These are phyloP conservation scores for Canariomyces notabilis DNA, from an alignment of 2,329 filamentous ascomycete species.

Conservation along the genomic window DNA sequence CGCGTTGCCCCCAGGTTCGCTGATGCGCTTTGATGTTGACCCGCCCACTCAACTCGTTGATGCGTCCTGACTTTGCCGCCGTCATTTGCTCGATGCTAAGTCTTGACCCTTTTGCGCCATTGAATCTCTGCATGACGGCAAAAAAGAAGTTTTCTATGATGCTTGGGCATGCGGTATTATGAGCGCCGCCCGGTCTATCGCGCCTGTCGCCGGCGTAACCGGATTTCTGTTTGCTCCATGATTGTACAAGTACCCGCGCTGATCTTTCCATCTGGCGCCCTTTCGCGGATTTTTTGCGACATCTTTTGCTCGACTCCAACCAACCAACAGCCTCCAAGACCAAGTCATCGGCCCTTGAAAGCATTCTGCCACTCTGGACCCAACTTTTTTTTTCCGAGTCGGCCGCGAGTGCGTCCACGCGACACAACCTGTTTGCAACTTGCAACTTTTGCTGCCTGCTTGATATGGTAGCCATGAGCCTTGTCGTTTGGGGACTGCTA, in stretches of 20 bases:
- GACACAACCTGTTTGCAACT: too few relatives aligned
- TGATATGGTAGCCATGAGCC: slow-evolving; percentile 3
- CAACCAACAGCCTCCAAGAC: background rate
- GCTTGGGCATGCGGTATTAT: slow-evolving; percentile 15
- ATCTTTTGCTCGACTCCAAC: background rate
- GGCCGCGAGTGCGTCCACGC: too few relatives aligned
- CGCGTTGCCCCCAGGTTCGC: slow-evolving; percentile 20
- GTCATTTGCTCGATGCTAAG: slow-evolving; percentile 12
- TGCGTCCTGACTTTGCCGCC: slow-evolving; percentile 20
- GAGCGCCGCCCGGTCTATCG: slow-evolving; percentile 7
- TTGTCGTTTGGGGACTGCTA: background rate
- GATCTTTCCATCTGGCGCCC: background rate
- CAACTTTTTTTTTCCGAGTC: background rate
- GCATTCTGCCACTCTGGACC: background rate
- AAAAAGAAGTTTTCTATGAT: slow-evolving; percentile 9
- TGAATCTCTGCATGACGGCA: slow-evolving; percentile 15
- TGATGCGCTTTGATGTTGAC: slow-evolving; percentile 26
- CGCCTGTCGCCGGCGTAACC: slow-evolving; percentile 2
- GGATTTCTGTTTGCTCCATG: slow-evolving; percentile 14
- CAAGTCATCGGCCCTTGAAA: background rate
- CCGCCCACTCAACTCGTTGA: slow-evolving; percentile 21
- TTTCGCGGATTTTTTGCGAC: slow-evolving; percentile 3
- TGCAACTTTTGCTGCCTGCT: slow-evolving; percentile 1
- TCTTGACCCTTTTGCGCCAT: slow-evolving; percentile 18
- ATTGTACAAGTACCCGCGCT: slow-evolving; percentile 18